Base-by-base conservation (phyloP, 2,329 filamentous ascomycete species). In the Nothopassalora personata region DNA sequence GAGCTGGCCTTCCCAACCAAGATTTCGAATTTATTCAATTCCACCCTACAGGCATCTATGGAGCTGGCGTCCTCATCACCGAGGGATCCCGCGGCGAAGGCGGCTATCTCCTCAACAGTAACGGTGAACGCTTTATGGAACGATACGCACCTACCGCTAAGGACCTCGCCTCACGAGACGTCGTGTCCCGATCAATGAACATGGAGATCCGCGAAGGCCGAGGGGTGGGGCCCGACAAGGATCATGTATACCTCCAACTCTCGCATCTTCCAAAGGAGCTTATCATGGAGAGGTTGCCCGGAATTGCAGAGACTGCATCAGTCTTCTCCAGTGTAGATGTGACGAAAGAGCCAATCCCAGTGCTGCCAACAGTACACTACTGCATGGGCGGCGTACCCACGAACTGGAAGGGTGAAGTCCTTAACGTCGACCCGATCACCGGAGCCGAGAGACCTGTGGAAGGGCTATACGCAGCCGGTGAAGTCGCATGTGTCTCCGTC, bases 1-100 rank as follows among this genome's bases (percentile, higher is more conserved):
- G 79, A 64, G 79, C 78, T 5, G 78, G 78, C 8, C 67, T 81
- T 4, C 77, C 78, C 1, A 75, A 80, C 48, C 78, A 80, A 63
- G 78, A 80, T 62, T 77, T 80, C 71, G 78, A 81, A 59, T 81
- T 81, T 59, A 77, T 81, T 2, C 79, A 80, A 58, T 81, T 81
- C 56, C 79, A 81, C 62, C 78, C 78, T 1, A 76, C 76, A 36
- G 78, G 79, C 5, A 81, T 80, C 43, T 81, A 80, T 59, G 79
- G 78, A 28, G 78, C 78, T 27, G 79, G 78, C 13, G 77, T 79
- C 54, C 68, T 80, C 23, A 80, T 80, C 46, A 80, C 78, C 3
- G 79, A 81, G 68, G 78, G 79, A 5, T 77, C 78, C 15, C 72
- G 78, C 50, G 79, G 79, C 31, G 79, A 80, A 70, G 79, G 78